Evolutionary conservation across 1,284 basidiomycete species (phyloP).

Genomic region (Golubevia sp.): DNA sequence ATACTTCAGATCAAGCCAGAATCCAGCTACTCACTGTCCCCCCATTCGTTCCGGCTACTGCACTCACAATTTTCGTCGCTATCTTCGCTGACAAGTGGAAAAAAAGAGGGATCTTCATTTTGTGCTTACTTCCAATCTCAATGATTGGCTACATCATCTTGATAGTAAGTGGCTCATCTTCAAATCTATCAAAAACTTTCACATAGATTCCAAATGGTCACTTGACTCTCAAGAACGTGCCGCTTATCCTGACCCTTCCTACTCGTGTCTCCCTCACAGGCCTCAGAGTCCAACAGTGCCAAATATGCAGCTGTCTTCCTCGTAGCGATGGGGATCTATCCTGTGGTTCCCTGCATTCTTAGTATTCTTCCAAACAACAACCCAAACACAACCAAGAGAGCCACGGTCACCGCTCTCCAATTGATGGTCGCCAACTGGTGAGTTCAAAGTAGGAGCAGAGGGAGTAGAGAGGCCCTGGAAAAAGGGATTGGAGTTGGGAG

Average conservation of each 20-base stretch:
- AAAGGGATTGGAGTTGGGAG: too few relatives aligned
- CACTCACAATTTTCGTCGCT: conserved; percentile 54
- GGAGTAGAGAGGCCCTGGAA: background rate
- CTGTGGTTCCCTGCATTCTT: conserved; percentile 44
- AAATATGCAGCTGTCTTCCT: conserved; percentile 55
- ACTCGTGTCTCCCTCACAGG: background rate
- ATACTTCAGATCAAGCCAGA: conserved; percentile 26
- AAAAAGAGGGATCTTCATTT: conserved; percentile 57
- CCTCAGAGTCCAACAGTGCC: conserved; percentile 14
- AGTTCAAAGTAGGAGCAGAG: background rate
- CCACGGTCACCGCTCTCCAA: conserved; percentile 56
- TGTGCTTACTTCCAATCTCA: conserved; percentile 51
- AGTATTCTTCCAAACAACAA: conserved; percentile 47
- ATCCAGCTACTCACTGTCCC: conserved; percentile 40
- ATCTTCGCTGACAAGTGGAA: conserved; percentile 57
- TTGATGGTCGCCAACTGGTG: conserved; percentile 60
- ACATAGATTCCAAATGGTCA: too few relatives aligned
- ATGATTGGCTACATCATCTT: conserved; percentile 57
- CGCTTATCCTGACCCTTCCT: background rate
- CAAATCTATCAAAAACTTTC: conserved; percentile 23
- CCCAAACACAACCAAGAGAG: conserved; percentile 49
- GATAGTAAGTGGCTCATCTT: too few relatives aligned
- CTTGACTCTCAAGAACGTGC: background rate
- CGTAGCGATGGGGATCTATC: conserved; percentile 52
- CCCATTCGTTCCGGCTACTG: conserved; percentile 43